A percentile compares a stretch with the other conserved stretches of the same genome.
Conservation (phyloP, 441 rosid genomes). For the Theobroma grandiflorum region DNA sequence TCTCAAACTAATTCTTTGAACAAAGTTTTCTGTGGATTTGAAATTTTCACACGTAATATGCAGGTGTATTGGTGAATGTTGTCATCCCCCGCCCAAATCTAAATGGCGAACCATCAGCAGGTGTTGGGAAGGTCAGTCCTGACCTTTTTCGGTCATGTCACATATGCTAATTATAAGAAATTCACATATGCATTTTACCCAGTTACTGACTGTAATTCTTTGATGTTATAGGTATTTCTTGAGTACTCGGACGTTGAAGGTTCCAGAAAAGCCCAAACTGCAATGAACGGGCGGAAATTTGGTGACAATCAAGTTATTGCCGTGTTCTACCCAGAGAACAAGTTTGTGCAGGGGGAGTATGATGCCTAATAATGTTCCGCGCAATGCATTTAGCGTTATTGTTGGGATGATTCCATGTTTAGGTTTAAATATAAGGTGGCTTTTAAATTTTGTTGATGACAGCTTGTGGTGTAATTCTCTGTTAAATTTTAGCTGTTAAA, state of each 20-base stretch:
- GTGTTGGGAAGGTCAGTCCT: constrained; percentile 62
- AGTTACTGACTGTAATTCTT: neutral
- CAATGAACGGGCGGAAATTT: constrained; percentile 62
- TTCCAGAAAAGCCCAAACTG: constrained; percentile 47
- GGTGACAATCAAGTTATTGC: constrained; percentile 62
- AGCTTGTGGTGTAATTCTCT: neutral
- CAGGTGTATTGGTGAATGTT: constrained; percentile 67
- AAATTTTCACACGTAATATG: constrained; percentile 48
- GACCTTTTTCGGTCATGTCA: neutral
- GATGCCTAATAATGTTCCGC: constrained; percentile 36
- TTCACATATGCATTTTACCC: neutral
- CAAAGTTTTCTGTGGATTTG: constrained; percentile 12
- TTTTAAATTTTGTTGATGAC: neutral
- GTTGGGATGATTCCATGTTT: neutral
- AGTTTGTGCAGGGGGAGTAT: constrained; percentile 45
- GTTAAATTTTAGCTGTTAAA: neutral
- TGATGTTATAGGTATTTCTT: constrained; percentile 50
- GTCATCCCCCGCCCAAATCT: constrained; percentile 64
- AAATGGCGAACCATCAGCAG: constrained; percentile 44
- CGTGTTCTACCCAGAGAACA: constrained; percentile 57
- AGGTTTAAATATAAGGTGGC: neutral
- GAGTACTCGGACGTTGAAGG: constrained; percentile 57
- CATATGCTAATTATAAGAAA: no score
- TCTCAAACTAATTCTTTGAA: constrained; percentile 18
- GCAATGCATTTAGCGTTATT: neutral